Percentiles rank a stretch among this genome's conserved stretches.
phyloP scores from a whole-genome alignment of 495 filamentous ascomycete species.

The Hypoxylon intermedium region DNA sequence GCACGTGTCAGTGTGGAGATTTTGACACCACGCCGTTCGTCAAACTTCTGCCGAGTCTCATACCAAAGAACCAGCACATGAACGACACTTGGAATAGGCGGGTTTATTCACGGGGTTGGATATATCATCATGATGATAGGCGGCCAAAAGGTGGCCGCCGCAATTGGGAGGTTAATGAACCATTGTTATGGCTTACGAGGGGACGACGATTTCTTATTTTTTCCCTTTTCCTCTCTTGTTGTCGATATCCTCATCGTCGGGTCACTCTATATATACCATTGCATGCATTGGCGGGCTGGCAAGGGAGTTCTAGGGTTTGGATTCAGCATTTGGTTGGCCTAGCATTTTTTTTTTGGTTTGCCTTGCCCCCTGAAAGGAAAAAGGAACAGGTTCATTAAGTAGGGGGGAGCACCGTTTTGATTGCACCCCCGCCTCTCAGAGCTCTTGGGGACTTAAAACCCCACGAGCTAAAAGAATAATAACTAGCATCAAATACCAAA shows the following conservation, averaged over 20 bases:
- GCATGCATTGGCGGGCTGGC: constrained; percentile 39
- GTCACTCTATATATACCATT: constrained; percentile 43
- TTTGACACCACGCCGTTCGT: too few relatives aligned
- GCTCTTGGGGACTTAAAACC: constrained; percentile 34
- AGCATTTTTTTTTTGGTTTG: constrained; percentile 24
- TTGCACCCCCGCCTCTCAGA: constrained; percentile 37
- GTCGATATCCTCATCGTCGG: constrained; percentile 32
- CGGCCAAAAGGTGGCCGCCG: constrained; percentile 21
- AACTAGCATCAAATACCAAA: constrained; percentile 18
- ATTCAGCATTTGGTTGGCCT: constrained; percentile 34
- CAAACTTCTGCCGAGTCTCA: too few relatives aligned
- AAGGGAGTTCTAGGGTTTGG: constrained; percentile 32
- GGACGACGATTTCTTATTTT: constrained; percentile 39
- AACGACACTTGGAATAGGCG: constrained; percentile 41
- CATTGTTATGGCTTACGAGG: constrained; percentile 43
- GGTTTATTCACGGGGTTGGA: constrained; percentile 25
- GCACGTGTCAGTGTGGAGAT: too few relatives aligned
- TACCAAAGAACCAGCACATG: too few relatives aligned
- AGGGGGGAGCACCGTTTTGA: constrained; percentile 40
- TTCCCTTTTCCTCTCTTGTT: constrained; percentile 25
- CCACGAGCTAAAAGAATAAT: constrained; percentile 14
- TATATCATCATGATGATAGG: constrained; percentile 36
- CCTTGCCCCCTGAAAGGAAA: constrained; percentile 20
- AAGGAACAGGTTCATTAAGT: constrained; percentile 32
- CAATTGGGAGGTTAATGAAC: constrained; percentile 40